Base-by-base conservation (phyloP, 805 yeast genomes). In the Metschnikowia chrysomelidarum region DNA sequence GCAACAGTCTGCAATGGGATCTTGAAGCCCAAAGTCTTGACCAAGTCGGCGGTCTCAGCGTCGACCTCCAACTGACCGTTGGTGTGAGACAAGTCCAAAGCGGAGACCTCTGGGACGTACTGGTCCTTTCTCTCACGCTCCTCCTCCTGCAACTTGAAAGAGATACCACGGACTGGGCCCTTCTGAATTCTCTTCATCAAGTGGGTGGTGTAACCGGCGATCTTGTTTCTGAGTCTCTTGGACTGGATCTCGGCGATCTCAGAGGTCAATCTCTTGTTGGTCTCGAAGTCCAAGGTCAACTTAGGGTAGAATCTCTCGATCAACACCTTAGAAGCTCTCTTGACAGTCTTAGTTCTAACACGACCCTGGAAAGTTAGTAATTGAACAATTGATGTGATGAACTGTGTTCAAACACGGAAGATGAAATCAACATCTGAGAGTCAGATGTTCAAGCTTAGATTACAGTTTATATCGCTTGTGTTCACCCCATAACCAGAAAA, bases 61-160 rank as follows among this genome's bases (percentile, higher is more conserved):
- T 91, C 98, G 68, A 91, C 95, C 76, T 87, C 89, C 72, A 93
- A 86, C 67, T 85, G 93, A 70, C 88, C 88, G 76, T 88, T 87
- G 69, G 93, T 82, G 83, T 86, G 87, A 58, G 94, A 81, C 68
- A 93, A 84, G 78, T 93, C 98, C 71, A 93, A 87, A 73, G 98
- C 98, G 68, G 98, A 94, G 67, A 89, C 95, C 73, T 89, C 98
- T 76, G 99, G 99, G 65, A 94, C 98, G 77, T 89, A 93, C 80
- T 93, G 98, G 77, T 93, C 98, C 79, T 94, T 93, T 80, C 98
- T 87, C 81, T 93, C 99, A 83, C 98, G 91, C 84, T 93, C 99
- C 80, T 93, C 99, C 80, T 93, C 99, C 82, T 93, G 99, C 69
- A 93, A 87, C 76, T 94, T 94, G 96, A 93, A 93, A 62, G 99